Base-by-base conservation (phyloP, 192 early-diverging fungal genomes). In the Coemansia asiatica region DNA sequence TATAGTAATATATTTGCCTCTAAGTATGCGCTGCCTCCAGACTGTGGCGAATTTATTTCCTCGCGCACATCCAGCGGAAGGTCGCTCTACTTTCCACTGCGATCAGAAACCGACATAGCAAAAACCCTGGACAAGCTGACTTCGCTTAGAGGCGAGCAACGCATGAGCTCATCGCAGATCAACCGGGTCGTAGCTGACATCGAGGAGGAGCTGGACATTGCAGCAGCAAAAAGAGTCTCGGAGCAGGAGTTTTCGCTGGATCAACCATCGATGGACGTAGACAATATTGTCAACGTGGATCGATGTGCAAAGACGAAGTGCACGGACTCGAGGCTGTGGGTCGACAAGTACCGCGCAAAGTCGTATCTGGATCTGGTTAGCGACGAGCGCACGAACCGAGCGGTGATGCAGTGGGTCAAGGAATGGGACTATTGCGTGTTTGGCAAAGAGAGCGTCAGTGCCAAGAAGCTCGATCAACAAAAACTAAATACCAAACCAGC, bases 351-450 rank as follows among this genome's bases (percentile, higher is more conserved):
- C 76, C 79, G 85, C 26, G 94, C 96, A 4, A 83, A 74, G 27
- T 69, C 74, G 38, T 98, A 91, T 68, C 71, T 92, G 8, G 95
- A 98, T 68, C 76, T 98, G 23, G 81, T 95, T 58, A 92, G 96
- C 25, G 94, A 97, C 69, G 92, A 96, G 83, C 87, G 90, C 72
- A 81, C 94, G 2, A 96, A 96, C 68, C 87, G 95, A 6, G 90
- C 91, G 27, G 91, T 95, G 8, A 72, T 99, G 58, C 81, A 84
- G 57, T 99, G 97, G 97, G 90, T 99, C 16, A 96, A 96, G 69
- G 85, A 91, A 51, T 99, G 97, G 97, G 95, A 99, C 72, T 87
- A 85, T 21, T 99, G 97, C 67, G 95, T 97, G 6, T 99, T 97
- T 79, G 87, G 86, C 15, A 72, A 74, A 22, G 61, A 67, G 40